Conservation (phyloP, 805 yeast species). For the Allodekkera sacchari region DNA sequence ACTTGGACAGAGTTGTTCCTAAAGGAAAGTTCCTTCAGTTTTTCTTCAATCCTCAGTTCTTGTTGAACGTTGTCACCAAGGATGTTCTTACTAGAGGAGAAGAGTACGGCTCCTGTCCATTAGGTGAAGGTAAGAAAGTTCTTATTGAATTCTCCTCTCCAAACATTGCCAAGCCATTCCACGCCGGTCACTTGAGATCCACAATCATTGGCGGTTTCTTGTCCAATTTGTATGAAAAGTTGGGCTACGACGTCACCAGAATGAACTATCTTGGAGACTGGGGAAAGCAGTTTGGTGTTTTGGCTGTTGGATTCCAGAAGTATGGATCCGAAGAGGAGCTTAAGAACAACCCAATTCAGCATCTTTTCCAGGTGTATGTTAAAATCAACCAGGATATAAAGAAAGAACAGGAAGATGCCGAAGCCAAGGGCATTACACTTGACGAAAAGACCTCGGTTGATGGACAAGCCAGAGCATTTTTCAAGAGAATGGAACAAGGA, state of each 20-base stretch:
- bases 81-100: conserved; percentile 55
- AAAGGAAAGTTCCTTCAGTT: conserved; percentile 91
- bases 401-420: conserved; percentile 49
- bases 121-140: conserved; percentile 64
- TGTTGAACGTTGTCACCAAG: conserved; percentile 61
- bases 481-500: conserved; percentile 89
- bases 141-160: conserved; percentile 94
- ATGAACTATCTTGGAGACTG: conserved; percentile 97
- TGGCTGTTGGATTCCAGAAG: conserved; percentile 85
- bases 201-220: conserved; percentile 97
- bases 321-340: conserved; percentile 77
- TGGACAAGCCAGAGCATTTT: conserved; percentile 78
- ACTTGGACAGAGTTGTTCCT: conserved; percentile 61
- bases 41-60: conserved; percentile 59
- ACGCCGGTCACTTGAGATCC: conserved; percentile 97
- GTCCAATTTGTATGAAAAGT: conserved; percentile 78
- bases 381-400: conserved; percentile 70
- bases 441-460: conserved; percentile 49
- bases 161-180: conserved; percentile 98
- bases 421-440: conserved; percentile 39
- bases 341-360: conserved; percentile 78
- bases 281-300: conserved; percentile 97
- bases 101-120: conserved; percentile 65
- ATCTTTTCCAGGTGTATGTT: conserved; percentile 91
- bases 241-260: conserved; percentile 89